A percentile compares a stretch with the other conserved stretches of the same genome.
Evolutionary conservation across 2,329 filamentous ascomycete species (phyloP).

Genomic region (Xylariaceae sp.): DNA sequence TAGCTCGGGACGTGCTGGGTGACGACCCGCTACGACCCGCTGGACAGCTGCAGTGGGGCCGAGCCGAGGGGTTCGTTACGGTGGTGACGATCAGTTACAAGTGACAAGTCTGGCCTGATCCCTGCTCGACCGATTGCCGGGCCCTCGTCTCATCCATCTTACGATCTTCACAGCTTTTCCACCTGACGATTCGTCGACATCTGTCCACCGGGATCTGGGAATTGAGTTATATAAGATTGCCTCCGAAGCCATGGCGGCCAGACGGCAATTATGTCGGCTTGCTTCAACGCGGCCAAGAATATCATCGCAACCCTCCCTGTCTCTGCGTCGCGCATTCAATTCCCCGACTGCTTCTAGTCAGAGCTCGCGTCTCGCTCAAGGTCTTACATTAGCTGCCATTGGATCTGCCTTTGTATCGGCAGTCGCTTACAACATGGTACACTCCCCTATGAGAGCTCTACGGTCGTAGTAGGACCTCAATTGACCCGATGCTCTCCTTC

Average conservation of each 20-base stretch:
- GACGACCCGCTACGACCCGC: too few relatives aligned
- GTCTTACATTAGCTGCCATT: conserved; percentile 20
- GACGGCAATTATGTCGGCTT: conserved; percentile 23
- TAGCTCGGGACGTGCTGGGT: too few relatives aligned
- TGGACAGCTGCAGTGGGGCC: too few relatives aligned
- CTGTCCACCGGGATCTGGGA: background rate
- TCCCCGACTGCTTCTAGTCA: conserved; percentile 17
- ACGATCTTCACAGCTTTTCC: background rate
- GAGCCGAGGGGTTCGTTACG: too few relatives aligned
- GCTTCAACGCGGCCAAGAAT: conserved; percentile 22
- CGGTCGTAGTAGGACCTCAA: conserved; percentile 5
- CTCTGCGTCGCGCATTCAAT: conserved; percentile 23
- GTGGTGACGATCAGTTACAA: too few relatives aligned
- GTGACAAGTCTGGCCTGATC: background rate
- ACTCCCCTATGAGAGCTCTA: background rate
- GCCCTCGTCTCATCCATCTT: background rate
- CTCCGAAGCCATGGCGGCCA: conserved; percentile 25
- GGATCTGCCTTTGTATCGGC: conserved; percentile 20
- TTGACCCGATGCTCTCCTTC: conserved; percentile 17
- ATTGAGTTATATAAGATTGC: background rate
- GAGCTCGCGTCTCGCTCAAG: conserved; percentile 18
- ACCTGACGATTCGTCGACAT: background rate
- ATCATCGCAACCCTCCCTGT: conserved; percentile 13
- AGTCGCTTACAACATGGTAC: conserved; percentile 26
- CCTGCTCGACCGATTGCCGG: background rate